Conservation (phyloP, 352 stramenopile genomes). For the Pythium oligandrum region DNA sequence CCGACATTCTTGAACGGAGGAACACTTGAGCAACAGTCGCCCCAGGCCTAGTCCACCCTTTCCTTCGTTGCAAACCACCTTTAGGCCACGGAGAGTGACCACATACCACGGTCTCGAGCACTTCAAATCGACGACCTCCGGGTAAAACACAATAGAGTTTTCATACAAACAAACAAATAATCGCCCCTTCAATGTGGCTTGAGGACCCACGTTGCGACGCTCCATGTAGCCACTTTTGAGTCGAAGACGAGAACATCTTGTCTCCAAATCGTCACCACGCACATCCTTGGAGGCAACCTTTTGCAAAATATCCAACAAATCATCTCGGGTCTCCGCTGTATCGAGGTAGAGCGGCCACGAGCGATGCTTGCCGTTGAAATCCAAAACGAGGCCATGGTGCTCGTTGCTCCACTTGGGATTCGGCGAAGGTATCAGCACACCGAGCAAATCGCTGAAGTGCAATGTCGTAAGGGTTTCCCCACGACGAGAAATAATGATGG, state of each 20-base stretch:
- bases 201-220: constrained; percentile 66
- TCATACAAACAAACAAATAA: constrained; percentile 78
- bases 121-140: constrained; percentile 52
- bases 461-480: constrained; percentile 75
- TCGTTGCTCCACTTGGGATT: constrained; percentile 30
- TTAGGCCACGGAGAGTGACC: constrained; percentile 54
- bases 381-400: constrained; percentile 62
- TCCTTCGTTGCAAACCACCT: constrained; percentile 58
- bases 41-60: constrained; percentile 63
- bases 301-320: constrained; percentile 63
- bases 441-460: constrained; percentile 63
- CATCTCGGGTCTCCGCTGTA: constrained; percentile 61
- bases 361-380: constrained; percentile 58
- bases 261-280: constrained; percentile 58
- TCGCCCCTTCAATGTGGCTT: constrained; percentile 69
- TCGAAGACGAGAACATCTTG: constrained; percentile 58
- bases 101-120: constrained; percentile 74
- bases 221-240: constrained; percentile 74
- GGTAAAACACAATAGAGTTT: constrained; percentile 76
- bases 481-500: constrained; percentile 70
- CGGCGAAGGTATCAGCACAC: constrained; percentile 34
- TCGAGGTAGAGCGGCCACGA: constrained; percentile 81
- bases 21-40: constrained; percentile 49
- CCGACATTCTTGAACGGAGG: constrained; percentile 46
- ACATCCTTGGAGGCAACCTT: constrained; percentile 69